A percentile compares a stretch with the other conserved stretches of the same genome.
Evolutionary conservation across 371 early-diverging fungal species (phyloP).

Genomic region (Mucor circinelloides): DNA sequence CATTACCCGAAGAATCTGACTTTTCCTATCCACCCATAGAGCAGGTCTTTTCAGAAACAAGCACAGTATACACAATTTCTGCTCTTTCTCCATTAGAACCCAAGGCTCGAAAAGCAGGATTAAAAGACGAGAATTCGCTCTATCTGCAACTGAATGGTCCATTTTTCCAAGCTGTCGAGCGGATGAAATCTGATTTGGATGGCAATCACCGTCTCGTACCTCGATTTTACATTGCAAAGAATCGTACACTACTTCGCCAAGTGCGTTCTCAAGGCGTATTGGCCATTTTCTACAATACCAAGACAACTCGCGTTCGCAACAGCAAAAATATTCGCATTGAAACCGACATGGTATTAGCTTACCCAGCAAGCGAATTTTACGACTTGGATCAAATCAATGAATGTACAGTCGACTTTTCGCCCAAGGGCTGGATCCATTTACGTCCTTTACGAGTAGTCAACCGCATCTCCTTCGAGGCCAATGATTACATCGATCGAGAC

Average conservation of each 20-base stretch:
- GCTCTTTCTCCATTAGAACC: constrained; percentile 45
- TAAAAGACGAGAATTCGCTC: constrained; percentile 34
- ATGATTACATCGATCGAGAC: constrained; percentile 44
- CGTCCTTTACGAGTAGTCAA: constrained; percentile 41
- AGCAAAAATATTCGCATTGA: constrained; percentile 33
- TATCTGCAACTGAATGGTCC: constrained; percentile 46
- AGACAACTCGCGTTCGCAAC: constrained; percentile 23
- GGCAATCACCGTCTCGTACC: constrained; percentile 32
- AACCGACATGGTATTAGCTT: constrained; percentile 46
- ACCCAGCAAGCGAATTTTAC: constrained; percentile 40
- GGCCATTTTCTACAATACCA: constrained; percentile 44
- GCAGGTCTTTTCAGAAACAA: constrained; percentile 31
- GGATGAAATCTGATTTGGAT: constrained; percentile 32
- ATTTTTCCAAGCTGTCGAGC: constrained; percentile 45
- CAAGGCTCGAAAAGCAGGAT: constrained; percentile 32
- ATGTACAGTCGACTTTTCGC: constrained; percentile 46
- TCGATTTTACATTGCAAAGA: constrained; percentile 52
- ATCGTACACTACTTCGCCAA: constrained; percentile 43
- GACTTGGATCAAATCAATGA: constrained; percentile 46
- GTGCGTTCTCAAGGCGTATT: constrained; percentile 40
- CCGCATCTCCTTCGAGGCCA: constrained; percentile 36
- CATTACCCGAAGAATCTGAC: constrained; percentile 33
- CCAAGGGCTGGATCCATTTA: constrained; percentile 44
- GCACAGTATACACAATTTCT: constrained; percentile 46
- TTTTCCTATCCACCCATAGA: constrained; percentile 34